Evolutionary conservation across 148 eudicot species (phyloP).

Genomic region (Salicornia ramosissima): DNA sequence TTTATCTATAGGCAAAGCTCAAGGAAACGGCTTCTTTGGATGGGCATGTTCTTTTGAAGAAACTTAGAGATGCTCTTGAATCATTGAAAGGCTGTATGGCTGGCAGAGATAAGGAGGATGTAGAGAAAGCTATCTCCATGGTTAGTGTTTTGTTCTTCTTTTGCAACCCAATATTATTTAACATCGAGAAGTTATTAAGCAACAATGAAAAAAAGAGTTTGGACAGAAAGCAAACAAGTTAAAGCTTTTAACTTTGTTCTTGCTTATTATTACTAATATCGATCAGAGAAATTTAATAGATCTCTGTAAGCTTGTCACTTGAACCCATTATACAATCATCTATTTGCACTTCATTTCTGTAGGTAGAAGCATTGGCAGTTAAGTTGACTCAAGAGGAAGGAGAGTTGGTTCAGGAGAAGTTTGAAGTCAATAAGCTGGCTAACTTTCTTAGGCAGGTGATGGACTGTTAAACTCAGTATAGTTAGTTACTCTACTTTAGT

Average conservation of each 20-base stretch:
- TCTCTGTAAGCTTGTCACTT: not conserved
- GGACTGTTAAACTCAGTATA: not conserved
- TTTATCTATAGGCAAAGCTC: slow-evolving; percentile 63
- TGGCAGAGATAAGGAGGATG: slow-evolving; percentile 85
- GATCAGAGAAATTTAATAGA: not conserved
- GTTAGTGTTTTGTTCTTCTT: slow-evolving; percentile 33
- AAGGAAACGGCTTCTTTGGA: slow-evolving; percentile 83
- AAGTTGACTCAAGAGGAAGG: slow-evolving; percentile 93
- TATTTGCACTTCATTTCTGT: slow-evolving; percentile 11
- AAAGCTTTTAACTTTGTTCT: not conserved
- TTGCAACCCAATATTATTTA: not conserved
- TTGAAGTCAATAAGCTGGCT: slow-evolving; percentile 87
- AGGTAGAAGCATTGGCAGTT: slow-evolving; percentile 98
- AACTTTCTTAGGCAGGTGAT: slow-evolving; percentile 88
- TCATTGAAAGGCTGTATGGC: slow-evolving; percentile 74
- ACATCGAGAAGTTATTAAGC: not conserved
- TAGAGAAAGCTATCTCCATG: slow-evolving; percentile 91
- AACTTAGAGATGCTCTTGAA: slow-evolving; percentile 92
- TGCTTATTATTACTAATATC: not conserved
- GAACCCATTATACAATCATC: not conserved
- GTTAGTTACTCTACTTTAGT: no score
- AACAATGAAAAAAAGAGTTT: not conserved
- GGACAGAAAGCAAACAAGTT: not conserved
- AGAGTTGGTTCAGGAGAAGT: slow-evolving; percentile 92
- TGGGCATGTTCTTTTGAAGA: slow-evolving; percentile 95